These are phyloP conservation scores for Penicillium sclerotigenum DNA, from an alignment of 2,329 filamentous ascomycete genomes.

Conservation along the genomic window DNA sequence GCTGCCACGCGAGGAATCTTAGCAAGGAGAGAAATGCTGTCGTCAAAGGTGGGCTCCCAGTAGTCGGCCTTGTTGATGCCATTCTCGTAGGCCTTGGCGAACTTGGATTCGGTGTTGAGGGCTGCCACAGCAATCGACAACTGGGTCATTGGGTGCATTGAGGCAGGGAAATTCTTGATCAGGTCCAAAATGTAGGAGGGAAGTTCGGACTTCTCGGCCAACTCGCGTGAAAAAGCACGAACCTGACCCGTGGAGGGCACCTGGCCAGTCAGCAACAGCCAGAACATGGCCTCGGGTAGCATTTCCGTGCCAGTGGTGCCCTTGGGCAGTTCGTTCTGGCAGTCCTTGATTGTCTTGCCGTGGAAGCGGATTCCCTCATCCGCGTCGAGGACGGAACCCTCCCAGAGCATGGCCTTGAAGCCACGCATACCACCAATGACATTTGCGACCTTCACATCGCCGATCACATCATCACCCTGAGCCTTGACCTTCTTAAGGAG, in stretches of 20 bases:
- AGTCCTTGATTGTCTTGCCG: slow-evolving; percentile 96
- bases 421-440: slow-evolving; percentile 96
- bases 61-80: slow-evolving; percentile 94
- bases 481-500: slow-evolving; percentile 91
- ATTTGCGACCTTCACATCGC: slow-evolving; percentile 91
- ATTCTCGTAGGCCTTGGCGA: slow-evolving; percentile 87
- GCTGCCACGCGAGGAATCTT: slow-evolving; percentile 96
- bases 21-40: slow-evolving; percentile 86
- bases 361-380: slow-evolving; percentile 98
- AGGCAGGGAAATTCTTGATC: slow-evolving; percentile 82
- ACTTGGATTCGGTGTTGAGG: slow-evolving; percentile 91
- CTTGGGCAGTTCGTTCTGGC: slow-evolving; percentile 89
- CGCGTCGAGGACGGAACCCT: slow-evolving; percentile 92
- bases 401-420: slow-evolving; percentile 97
- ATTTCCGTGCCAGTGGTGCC: slow-evolving; percentile 87
- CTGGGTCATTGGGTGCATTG: slow-evolving; percentile 97
- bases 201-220: slow-evolving; percentile 80
- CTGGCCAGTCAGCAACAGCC: slow-evolving; percentile 90
- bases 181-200: slow-evolving; percentile 81
- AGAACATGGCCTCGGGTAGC: slow-evolving; percentile 99
- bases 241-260: slow-evolving; percentile 81
- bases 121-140: slow-evolving; percentile 92
- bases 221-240: slow-evolving; percentile 75
- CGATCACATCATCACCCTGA: slow-evolving; percentile 75
- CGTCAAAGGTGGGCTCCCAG: slow-evolving; percentile 98